A percentile compares a stretch with the other conserved stretches of the same genome.
phyloP scores from a whole-genome alignment of 169 alveolate genomes.

The Plasmodium relictum region DNA sequence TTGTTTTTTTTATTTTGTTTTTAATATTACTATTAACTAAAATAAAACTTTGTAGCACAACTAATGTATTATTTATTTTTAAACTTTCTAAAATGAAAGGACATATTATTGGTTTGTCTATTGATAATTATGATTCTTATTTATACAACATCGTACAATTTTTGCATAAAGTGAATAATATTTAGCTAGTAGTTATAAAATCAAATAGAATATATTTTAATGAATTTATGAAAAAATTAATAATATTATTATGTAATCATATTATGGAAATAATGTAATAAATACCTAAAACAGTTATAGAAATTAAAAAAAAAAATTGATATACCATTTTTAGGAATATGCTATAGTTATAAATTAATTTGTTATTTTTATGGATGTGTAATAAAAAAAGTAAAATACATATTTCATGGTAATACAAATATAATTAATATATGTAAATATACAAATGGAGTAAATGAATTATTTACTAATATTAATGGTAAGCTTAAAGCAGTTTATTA shows the following conservation, averaged over 20 bases:
- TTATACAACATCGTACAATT: conserved; percentile 49
- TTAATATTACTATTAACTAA: too few relatives aligned
- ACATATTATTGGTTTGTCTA: conserved; percentile 26
- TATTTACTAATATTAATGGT: conserved; percentile 36
- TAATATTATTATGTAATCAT: conserved; percentile 58
- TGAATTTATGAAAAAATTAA: conserved; percentile 21
- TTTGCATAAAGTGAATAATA: conserved; percentile 25
- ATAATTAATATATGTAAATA: conserved; percentile 32
- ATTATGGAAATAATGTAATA: conserved; percentile 46
- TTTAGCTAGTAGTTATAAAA: conserved; percentile 24
- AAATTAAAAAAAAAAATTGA: conserved; percentile 23
- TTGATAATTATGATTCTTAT: conserved; percentile 52
- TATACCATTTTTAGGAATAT: conserved; percentile 43
- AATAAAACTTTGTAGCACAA: too few relatives aligned
- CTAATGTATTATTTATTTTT: too few relatives aligned
- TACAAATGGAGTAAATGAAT: conserved; percentile 7
- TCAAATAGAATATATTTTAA: conserved; percentile 32
- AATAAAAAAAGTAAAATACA: conserved; percentile 49
- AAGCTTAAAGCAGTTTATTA: conserved; percentile 39
- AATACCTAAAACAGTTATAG: conserved; percentile 8
- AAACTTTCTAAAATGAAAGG: neutral
- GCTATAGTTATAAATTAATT: conserved; percentile 61
- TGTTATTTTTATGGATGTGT: conserved; percentile 51
- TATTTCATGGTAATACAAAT: conserved; percentile 60
- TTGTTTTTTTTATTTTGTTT: too few relatives aligned